These are phyloP conservation scores for Mycosphaerelloides madeirae DNA, from an alignment of 2,329 filamentous ascomycete species.

Conservation along the genomic window DNA sequence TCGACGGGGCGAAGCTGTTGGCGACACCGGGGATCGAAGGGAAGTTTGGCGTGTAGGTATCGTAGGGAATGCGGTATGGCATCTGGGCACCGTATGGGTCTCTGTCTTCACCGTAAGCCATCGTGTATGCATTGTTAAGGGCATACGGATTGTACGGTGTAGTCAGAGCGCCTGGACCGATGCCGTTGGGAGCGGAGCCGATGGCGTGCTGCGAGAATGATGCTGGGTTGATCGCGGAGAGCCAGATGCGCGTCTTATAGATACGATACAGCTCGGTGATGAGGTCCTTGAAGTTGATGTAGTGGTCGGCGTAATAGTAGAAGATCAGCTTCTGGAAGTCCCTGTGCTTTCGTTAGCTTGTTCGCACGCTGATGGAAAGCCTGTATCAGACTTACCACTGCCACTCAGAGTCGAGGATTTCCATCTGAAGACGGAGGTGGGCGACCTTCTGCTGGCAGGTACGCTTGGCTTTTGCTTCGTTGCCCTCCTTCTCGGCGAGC, in stretches of 20 bases:
- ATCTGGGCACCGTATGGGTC: constrained; percentile 33
- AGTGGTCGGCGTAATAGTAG: constrained; percentile 96
- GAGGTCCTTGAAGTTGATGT: constrained; percentile 98
- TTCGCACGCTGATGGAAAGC: not conserved
- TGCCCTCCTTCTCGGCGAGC: constrained; percentile 90
- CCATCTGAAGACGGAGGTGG: constrained; percentile 93
- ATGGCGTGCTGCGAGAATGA: constrained; percentile 58
- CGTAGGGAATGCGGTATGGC: constrained; percentile 29
- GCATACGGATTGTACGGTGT: constrained; percentile 16
- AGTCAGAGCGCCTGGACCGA: constrained; percentile 34
- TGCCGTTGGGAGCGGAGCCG: constrained; percentile 32
- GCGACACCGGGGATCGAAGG: constrained; percentile 29
- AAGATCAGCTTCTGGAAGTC: constrained; percentile 99
- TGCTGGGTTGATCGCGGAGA: constrained; percentile 97
- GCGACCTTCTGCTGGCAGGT: constrained; percentile 95
- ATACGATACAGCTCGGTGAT: constrained; percentile 98
- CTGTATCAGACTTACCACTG: constrained; percentile 70
- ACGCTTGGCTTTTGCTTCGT: constrained; percentile 94
- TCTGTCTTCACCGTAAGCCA: constrained; percentile 30
- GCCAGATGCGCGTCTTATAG: constrained; percentile 99
- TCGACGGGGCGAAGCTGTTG: constrained; percentile 26
- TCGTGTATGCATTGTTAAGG: constrained; percentile 28
- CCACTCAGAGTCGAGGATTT: constrained; percentile 96
- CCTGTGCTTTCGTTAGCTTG: constrained; percentile 47
- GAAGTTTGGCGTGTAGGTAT: constrained; percentile 32